Percentiles rank a stretch among this genome's conserved stretches.
Evolutionary conservation across 2,329 filamentous ascomycete genomes (phyloP).

Genomic region (Neoarthrinium moseri): DNA sequence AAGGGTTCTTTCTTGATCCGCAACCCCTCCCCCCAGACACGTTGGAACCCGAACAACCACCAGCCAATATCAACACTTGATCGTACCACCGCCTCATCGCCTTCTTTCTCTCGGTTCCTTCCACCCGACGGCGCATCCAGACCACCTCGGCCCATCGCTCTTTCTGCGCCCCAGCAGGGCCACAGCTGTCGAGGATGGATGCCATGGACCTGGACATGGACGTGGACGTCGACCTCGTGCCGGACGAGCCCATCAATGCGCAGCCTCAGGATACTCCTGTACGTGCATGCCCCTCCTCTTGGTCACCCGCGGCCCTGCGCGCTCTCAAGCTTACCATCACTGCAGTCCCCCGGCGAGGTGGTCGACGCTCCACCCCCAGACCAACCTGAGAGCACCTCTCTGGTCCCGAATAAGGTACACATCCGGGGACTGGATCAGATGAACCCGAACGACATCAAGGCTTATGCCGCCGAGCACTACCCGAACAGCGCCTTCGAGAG

Average conservation of each 20-base stretch:
- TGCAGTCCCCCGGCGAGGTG: conserved; percentile 36
- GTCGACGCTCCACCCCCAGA: conserved; percentile 27
- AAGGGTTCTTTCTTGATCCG: no score
- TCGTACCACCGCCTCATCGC: no score
- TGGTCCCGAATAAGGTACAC: conserved; percentile 68
- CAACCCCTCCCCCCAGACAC: no score
- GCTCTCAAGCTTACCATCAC: no score
- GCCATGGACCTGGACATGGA: conserved; percentile 70
- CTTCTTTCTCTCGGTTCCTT: no score
- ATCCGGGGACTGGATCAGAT: conserved; percentile 80
- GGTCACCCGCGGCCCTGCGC: no score
- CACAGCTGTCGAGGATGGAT: no score
- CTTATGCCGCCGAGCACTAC: conserved; percentile 71
- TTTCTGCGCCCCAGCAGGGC: no score
- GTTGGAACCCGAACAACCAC: no score
- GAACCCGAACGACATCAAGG: conserved; percentile 75
- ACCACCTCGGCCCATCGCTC: no score
- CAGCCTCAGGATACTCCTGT: conserved; percentile 29
- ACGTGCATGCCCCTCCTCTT: conserved; percentile 9
- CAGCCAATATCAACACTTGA: no score
- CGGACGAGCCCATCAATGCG: conserved; percentile 35
- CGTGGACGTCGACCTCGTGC: conserved; percentile 63
- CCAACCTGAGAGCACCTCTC: conserved; percentile 22
- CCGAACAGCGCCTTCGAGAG: conserved; percentile 51
- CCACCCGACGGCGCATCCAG: no score